Base-by-base conservation (phyloP, 192 early-diverging fungal genomes). In the Coemansia sp. region DNA sequence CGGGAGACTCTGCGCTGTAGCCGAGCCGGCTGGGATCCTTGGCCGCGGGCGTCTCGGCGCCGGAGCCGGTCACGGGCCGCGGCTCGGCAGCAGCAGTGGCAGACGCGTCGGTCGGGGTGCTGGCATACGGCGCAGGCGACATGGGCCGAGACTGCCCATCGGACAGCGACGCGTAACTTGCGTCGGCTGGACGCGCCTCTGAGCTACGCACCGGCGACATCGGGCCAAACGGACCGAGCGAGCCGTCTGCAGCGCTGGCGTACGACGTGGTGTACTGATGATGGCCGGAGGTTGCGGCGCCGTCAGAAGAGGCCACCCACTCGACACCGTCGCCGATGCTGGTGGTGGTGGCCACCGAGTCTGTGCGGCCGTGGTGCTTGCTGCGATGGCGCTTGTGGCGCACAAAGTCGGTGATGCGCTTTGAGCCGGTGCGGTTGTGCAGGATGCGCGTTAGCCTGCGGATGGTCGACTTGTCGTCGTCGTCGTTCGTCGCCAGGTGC, bases 1-100 rank as follows among this genome's bases (percentile, higher is more conserved):
- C 93, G 18, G 93, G 93, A 2, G 89, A 91, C 63, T 93, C 91
- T 16, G 76, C 76, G 64, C 76, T 79, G 61, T 79, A 71, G 0
- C 56, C 68, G 7, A 77, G 61, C 56, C 66, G 68, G 62, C 69
- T 75, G 54, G 64, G 29, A 11, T 72, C 73, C 66, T 75, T 52
- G 2, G 50, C 38, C 7, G 4, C 54, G 1, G 52, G 62, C 30
- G 52, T 50, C 28, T 50, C 59, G 8, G 66, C 34, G 11, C 34
- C 48, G 5, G 45, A 34, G 62, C 66, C 60, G 49, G 12, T 25
- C 0, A 3, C n/a, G 5, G n/a, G 40, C 14, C 18, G 36, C 17
- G 50, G 7, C n/a, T 17, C 60, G 16, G 52, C 57, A n/a, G 40
- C 38, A 14, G 38, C 33, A 20, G 20, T 10, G 25, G 31, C 56